Evolutionary conservation across 1,284 basidiomycete species (phyloP).

Genomic region (Microbotryum intermedium): DNA sequence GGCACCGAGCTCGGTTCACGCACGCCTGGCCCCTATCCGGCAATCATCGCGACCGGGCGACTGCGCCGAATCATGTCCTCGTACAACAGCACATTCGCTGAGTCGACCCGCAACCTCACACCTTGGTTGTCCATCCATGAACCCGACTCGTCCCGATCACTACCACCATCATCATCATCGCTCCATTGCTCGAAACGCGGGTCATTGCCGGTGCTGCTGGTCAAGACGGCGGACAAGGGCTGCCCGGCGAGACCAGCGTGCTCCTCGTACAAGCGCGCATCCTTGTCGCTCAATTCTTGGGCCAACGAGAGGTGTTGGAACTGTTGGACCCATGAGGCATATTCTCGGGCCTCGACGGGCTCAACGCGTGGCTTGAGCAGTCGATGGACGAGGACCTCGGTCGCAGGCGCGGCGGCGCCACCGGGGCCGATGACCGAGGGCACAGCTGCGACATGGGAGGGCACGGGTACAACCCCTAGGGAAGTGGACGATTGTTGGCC

Average conservation of each 20-base stretch:
- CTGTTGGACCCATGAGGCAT: conserved; percentile 54
- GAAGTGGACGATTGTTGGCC: conserved; percentile 67
- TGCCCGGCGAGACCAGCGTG: not conserved
- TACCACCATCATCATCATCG: conserved; percentile 1
- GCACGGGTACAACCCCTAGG: conserved; percentile 46
- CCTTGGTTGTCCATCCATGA: not conserved
- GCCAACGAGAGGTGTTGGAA: conserved; percentile 9
- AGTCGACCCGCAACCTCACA: not conserved
- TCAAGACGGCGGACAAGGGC: not conserved
- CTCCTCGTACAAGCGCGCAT: conserved; percentile 25
- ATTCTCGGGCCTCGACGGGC: conserved; percentile 61
- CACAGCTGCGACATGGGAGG: conserved; percentile 44
- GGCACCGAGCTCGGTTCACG: not conserved
- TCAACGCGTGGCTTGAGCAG: conserved; percentile 59
- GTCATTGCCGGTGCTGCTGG: not conserved
- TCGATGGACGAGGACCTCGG: conserved; percentile 54
- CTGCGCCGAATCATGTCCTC: not conserved
- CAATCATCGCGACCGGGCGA: not conserved
- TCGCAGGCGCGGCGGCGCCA: conserved; percentile 40
- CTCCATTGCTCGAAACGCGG: not conserved
- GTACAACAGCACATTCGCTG: not conserved
- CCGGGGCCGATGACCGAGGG: conserved; percentile 40
- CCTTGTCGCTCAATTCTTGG: conserved; percentile 39
- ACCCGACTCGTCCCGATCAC: not conserved
- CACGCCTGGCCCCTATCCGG: not conserved